Base-by-base conservation (phyloP, 352 stramenopile species). In the Globisporangium middletonii region DNA sequence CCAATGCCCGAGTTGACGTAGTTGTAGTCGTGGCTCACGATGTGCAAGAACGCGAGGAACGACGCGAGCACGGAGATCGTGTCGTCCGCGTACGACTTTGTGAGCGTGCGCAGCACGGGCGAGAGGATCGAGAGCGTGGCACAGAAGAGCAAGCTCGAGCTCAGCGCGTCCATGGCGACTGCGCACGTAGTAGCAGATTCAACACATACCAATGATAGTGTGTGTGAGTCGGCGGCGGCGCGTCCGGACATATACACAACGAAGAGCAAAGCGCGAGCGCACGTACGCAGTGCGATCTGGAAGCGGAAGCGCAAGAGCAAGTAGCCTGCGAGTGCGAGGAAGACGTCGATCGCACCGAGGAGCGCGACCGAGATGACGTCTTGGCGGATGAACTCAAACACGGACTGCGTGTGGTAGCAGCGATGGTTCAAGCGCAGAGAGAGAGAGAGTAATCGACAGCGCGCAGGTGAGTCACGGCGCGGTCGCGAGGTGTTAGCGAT, bases 21-120 rank as follows among this genome's bases (percentile, higher is more conserved):
- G 53, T 68, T 79, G 72, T 97, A 97, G 74, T 97, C 89, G 68
- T 97, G 84, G 48, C 86, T 89, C 45, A 96, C 78, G 55, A 97
- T 69, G 60, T 97, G 91, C 44, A 97, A 59, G 47, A 87, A 62
- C 27, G 79, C 74, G 11, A 97, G 69, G 12, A 77, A 70, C 23
- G 84, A 80, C 47, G 83, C 82, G 33, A 97, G 69, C 28, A 80
- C 88, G 62, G 86, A 94, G 57, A 97, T 97, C n/a, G 88, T 97
- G 69, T 97, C 91, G 50, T 96, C 82, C 5, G 90, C 85, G 56
- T 89, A 96, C 30, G 89, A 96, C 30, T 78, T 75, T 23, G 91
- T 97, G 23, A 97, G 80, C 33, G 91, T 97, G 43, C 86, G 82
- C 54, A 97, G 66, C 50, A 97, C 86, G 5, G 91, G 91, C 16